Evolutionary conservation across 257 asterid genomes (phyloP).

Genomic region (Marsdenia floribunda): DNA sequence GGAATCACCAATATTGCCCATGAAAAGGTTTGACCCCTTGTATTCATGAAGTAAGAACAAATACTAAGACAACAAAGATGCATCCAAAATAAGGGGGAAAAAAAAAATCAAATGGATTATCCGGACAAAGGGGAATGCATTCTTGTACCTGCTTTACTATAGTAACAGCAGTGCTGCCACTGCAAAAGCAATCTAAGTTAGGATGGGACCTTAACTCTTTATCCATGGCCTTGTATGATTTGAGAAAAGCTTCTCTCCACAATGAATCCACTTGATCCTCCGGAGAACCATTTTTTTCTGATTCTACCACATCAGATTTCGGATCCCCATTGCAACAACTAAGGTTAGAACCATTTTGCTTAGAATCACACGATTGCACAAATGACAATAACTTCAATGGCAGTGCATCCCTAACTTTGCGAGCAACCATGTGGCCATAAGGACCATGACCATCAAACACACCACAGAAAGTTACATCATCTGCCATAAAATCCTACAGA

Average conservation of each 20-base stretch:
- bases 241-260: constrained; percentile 92
- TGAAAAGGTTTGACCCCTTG: constrained; percentile 82
- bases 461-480: constrained; percentile 83
- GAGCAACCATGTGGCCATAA: constrained; percentile 91
- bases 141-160: constrained; percentile 67
- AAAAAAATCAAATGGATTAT: constrained; percentile 6
- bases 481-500: constrained; percentile 76
- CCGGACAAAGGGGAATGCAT: neutral
- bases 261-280: constrained; percentile 50
- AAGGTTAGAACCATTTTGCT: constrained; percentile 44
- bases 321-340: constrained; percentile 61
- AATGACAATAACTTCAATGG: constrained; percentile 65
- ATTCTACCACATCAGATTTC: constrained; percentile 65
- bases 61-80: neutral
- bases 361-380: constrained; percentile 52
- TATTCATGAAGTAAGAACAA: constrained; percentile 5
- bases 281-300: constrained; percentile 33
- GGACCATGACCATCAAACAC: constrained; percentile 99
- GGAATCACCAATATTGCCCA: constrained; percentile 91
- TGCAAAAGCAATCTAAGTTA: constrained; percentile 91
- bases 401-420: constrained; percentile 79
- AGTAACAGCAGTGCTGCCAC: constrained; percentile 96
- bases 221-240: constrained; percentile 88
- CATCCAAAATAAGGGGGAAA: neutral
- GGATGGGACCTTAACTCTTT: constrained; percentile 87